Percentiles rank a stretch among this genome's conserved stretches.
phyloP scores from a whole-genome alignment of 805 yeast genomes.

The Sungouiella blattae region DNA sequence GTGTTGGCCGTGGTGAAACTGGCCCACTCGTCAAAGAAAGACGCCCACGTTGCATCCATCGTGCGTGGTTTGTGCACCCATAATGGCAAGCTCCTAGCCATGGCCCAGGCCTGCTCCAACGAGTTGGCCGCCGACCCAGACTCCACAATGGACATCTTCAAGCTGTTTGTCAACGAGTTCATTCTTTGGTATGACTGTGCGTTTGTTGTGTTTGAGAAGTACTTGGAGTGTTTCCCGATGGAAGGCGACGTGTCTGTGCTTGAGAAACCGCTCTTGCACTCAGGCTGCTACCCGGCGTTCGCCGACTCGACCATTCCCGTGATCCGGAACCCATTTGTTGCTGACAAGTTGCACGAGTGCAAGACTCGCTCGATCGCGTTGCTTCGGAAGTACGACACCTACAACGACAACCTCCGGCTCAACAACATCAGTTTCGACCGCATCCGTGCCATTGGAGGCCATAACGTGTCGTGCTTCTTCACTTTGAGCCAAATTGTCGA shows the following conservation, averaged over 20 bases:
- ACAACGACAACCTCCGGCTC: slow-evolving; percentile 17
- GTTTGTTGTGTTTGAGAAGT: slow-evolving; percentile 33
- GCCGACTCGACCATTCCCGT: slow-evolving; percentile 18
- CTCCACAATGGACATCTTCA: slow-evolving; percentile 22
- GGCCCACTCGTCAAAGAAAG: slow-evolving; percentile 17
- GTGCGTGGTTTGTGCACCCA: slow-evolving; percentile 40
- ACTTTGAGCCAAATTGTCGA: slow-evolving; percentile 33
- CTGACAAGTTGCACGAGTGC: slow-evolving; percentile 25
- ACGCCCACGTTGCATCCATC: slow-evolving; percentile 26
- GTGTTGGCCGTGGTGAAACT: slow-evolving; percentile 34
- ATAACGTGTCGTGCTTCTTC: slow-evolving; percentile 36
- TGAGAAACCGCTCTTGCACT: slow-evolving; percentile 31
- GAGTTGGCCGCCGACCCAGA: slow-evolving; percentile 11
- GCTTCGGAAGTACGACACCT: slow-evolving; percentile 12
- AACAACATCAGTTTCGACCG: slow-evolving; percentile 34
- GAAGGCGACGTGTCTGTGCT: slow-evolving; percentile 18
- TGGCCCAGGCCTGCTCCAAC: slow-evolving; percentile 13
- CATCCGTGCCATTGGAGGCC: slow-evolving; percentile 26
- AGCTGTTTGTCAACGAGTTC: slow-evolving; percentile 35
- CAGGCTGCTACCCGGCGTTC: slow-evolving; percentile 26
- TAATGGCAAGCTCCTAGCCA: slow-evolving; percentile 26
- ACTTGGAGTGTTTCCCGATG: slow-evolving; percentile 16
- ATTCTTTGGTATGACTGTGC: slow-evolving; percentile 36
- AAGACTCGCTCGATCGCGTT: slow-evolving; percentile 14
- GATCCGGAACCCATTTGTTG: slow-evolving; percentile 38